phyloP scores from a whole-genome alignment of 148 eudicot species.

The Dianthus caryophyllus region DNA sequence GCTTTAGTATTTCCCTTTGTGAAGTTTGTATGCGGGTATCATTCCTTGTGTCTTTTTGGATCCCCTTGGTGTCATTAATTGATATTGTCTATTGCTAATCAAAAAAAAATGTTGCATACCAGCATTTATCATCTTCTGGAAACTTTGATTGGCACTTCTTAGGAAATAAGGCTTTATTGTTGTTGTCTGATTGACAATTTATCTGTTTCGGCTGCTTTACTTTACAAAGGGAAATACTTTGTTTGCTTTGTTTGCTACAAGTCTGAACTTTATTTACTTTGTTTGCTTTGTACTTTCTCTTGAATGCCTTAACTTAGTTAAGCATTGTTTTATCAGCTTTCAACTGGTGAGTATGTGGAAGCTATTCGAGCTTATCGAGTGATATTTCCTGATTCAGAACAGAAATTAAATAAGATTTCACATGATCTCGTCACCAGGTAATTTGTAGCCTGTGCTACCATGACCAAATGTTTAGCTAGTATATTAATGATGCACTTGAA shows the following conservation, averaged over 20 bases:
- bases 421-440: conserved; percentile 68
- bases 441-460: conserved; percentile 15
- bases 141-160: neutral
- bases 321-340: conserved; percentile 42
- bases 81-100: neutral
- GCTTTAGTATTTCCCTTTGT: neutral
- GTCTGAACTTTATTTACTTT: too few species aligned
- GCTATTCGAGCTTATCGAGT: conserved; percentile 86
- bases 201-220: neutral
- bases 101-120: neutral
- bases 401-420: conserved; percentile 63
- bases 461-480: conserved; percentile 5
- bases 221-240: neutral
- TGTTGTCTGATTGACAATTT: too few species aligned
- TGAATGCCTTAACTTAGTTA: neutral
- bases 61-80: neutral
- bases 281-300: too few species aligned
- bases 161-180: too few species aligned
- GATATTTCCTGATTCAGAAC: conserved; percentile 88
- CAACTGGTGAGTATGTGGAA: conserved; percentile 79
- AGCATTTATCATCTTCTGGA: neutral
- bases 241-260: neutral
- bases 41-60: neutral
- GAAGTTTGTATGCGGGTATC: neutral
- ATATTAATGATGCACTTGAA: conserved; percentile 5